These are phyloP conservation scores for Coix lacrymajobi DNA, from an alignment of 176 grass and related monocot species.

Conservation along the genomic window DNA sequence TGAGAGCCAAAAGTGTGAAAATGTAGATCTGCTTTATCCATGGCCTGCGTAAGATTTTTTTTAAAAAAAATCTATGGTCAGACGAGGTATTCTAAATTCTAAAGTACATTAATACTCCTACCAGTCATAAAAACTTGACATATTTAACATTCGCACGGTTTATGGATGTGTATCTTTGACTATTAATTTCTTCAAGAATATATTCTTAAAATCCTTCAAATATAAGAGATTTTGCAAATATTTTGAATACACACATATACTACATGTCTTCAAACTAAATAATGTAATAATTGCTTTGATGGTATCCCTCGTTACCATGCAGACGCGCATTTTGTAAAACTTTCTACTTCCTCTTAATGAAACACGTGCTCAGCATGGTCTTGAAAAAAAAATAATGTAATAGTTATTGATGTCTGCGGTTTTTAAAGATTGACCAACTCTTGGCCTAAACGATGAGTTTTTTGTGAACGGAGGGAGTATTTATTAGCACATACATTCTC, in stretches of 20 bases:
- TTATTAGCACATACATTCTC: constrained; percentile 30
- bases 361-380: too few relatives aligned
- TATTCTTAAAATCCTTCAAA: background rate
- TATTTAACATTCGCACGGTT: background rate
- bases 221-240: background rate
- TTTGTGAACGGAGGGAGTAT: too few relatives aligned
- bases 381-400: background rate
- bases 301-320: too few relatives aligned
- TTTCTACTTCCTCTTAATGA: too few relatives aligned
- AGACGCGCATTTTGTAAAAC: too few relatives aligned
- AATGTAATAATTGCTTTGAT: background rate
- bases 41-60: constrained; percentile 35
- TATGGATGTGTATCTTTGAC: background rate
- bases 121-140: background rate
- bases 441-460: too few relatives aligned
- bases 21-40: constrained; percentile 39
- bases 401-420: background rate
- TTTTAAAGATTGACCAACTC: background rate
- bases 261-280: background rate
- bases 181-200: background rate
- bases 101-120: background rate
- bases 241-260: background rate
- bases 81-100: background rate
- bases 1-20: constrained; percentile 48
- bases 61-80: background rate